These are phyloP conservation scores for Cnidoscolus chayamansa DNA, from an alignment of 441 rosid species.

Conservation along the genomic window DNA sequence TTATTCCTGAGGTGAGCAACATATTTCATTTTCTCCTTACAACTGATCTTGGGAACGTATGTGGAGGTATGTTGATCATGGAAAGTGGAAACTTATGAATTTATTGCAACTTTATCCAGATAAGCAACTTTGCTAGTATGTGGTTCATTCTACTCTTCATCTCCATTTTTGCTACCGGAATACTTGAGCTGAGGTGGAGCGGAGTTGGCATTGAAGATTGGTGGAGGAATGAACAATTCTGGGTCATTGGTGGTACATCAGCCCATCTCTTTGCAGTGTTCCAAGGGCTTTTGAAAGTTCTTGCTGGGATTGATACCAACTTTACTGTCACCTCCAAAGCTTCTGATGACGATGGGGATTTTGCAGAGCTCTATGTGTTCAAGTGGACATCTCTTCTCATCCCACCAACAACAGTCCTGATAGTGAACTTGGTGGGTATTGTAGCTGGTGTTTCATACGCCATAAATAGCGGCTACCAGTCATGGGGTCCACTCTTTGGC, in stretches of 20 bases:
- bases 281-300: slow-evolving; percentile 94
- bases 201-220: slow-evolving; percentile 89
- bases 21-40: slow-evolving; percentile 8
- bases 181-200: slow-evolving; percentile 90
- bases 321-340: slow-evolving; percentile 97
- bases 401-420: slow-evolving; percentile 87
- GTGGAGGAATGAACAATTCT: slow-evolving; percentile 99
- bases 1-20: slow-evolving; percentile 79
- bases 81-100: background rate
- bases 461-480: slow-evolving; percentile 90
- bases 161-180: slow-evolving; percentile 80
- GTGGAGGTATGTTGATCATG: background rate
- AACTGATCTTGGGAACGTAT: background rate
- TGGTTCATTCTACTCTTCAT: slow-evolving; percentile 89
- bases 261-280: slow-evolving; percentile 96
- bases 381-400: slow-evolving; percentile 97
- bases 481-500: slow-evolving; percentile 97
- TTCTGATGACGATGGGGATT: slow-evolving; percentile 85
- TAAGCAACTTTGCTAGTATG: slow-evolving; percentile 95
- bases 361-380: slow-evolving; percentile 87
- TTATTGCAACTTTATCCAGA: slow-evolving; percentile 43
- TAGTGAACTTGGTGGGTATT: slow-evolving; percentile 83
- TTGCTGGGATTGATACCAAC: slow-evolving; percentile 94
- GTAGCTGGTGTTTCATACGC: slow-evolving; percentile 95
- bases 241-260: slow-evolving; percentile 98